A percentile compares a stretch with the other conserved stretches of the same genome.
Evolutionary conservation across 1,284 basidiomycete genomes (phyloP).

Genomic region (Apiotrichum montevideense): DNA sequence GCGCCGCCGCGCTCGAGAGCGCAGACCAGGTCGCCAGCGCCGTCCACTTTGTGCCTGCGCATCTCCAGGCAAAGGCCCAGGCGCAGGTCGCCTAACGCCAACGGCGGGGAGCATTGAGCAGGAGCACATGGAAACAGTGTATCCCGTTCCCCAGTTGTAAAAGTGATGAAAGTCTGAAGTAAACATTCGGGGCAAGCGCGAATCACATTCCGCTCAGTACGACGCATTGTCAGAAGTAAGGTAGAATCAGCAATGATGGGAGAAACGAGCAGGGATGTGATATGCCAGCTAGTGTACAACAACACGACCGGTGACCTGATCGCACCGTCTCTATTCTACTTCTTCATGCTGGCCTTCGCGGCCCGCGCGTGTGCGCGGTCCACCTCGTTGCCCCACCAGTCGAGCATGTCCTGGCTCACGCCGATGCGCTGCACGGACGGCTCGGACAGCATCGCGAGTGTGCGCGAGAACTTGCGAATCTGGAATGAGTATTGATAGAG

Average conservation of each 20-base stretch:
- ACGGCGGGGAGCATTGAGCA: no score
- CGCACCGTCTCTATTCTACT: background rate
- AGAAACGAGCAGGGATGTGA: background rate
- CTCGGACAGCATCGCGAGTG: conserved; percentile 43
- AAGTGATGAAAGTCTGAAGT: no score
- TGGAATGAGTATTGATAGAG: conserved; percentile 10
- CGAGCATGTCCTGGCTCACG: conserved; percentile 37
- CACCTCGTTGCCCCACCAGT: conserved; percentile 44
- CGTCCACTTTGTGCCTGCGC: conserved; percentile 29
- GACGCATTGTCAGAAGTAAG: no score
- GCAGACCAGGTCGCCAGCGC: conserved; percentile 17
- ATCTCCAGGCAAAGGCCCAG: conserved; percentile 8
- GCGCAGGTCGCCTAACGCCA: background rate
- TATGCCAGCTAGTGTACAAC: background rate
- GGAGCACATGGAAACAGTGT: no score
- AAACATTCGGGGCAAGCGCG: no score
- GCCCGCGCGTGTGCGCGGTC: conserved; percentile 15
- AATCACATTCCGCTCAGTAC: no score
- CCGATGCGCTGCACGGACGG: conserved; percentile 36
- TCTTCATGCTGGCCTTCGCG: conserved; percentile 4
- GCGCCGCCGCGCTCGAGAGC: conserved; percentile 12
- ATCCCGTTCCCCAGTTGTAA: no score
- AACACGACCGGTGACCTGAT: background rate
- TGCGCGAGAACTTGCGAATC: conserved; percentile 42
- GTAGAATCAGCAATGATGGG: no score